phyloP scores from a whole-genome alignment of 2,329 filamentous ascomycete genomes.

The Penicillium capsulatum region DNA sequence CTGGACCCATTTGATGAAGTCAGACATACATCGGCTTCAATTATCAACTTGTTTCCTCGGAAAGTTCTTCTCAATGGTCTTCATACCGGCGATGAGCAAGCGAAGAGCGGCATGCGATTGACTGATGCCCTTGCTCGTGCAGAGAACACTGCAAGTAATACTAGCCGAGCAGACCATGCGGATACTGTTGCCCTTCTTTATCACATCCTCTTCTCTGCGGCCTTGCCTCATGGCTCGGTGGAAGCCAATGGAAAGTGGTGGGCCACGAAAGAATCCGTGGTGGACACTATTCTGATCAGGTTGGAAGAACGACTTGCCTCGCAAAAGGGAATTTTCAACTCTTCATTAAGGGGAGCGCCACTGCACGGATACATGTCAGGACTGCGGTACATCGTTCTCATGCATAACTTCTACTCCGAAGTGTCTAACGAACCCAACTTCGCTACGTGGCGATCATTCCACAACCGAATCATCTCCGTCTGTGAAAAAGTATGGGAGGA shows the following conservation, averaged over 20 bases:
- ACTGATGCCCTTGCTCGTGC: constrained; percentile 32
- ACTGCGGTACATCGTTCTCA: constrained; percentile 53
- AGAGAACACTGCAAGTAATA: constrained; percentile 46
- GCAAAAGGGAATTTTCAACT: constrained; percentile 62
- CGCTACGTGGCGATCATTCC: constrained; percentile 30
- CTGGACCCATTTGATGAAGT: constrained; percentile 94
- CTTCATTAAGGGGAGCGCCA: constrained; percentile 62
- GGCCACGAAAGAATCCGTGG: constrained; percentile 45
- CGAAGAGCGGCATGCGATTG: constrained; percentile 24
- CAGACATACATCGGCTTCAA: constrained; percentile 51
- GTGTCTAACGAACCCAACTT: constrained; percentile 26
- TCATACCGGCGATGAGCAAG: constrained; percentile 13
- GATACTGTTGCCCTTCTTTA: constrained; percentile 81
- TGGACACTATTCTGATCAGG: constrained; percentile 55
- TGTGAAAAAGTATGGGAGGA: constrained; percentile 71
- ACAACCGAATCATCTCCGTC: constrained; percentile 53
- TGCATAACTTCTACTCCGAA: constrained; percentile 35
- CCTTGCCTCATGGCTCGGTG: constrained; percentile 34
- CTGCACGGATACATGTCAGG: constrained; percentile 68
- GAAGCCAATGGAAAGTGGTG: constrained; percentile 24
- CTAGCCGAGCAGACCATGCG: constrained; percentile 83
- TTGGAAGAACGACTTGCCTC: constrained; percentile 62
- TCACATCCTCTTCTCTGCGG: constrained; percentile 63
- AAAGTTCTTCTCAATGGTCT: constrained; percentile 23
- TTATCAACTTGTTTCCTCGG: constrained; percentile 41